Evolutionary conservation across 2,329 filamentous ascomycete genomes (phyloP), one percentile per base, ranked within the genome.

Genomic region (Neonectria faginata): DNA sequence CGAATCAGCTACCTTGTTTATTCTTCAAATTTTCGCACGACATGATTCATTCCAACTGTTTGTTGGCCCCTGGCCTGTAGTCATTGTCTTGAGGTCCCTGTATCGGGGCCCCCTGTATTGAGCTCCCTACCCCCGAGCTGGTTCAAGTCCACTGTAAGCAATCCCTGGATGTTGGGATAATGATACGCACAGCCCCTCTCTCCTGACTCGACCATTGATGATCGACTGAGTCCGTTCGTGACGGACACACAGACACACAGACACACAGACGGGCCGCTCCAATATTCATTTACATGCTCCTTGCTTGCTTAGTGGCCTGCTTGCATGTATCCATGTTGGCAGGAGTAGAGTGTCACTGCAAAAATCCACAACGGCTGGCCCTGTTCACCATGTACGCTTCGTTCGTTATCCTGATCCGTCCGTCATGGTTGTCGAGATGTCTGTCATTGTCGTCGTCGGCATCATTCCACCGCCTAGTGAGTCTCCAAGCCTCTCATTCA

Each of bases 401-500:
- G 20, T 48, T 16, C 12, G 31, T 50, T 36, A 47, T 41, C 14
- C 33, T 53, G 33, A 57, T 61, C 5, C n/a, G 52, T 57, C 33
- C n/a, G 36, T 41, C 52, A 57, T 50, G 33, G 51, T 50, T 39
- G 31, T 31, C 18, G 57, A 60, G 27, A 42, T 31, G 14, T 60
- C 51, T 9, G 45, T 54, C 27, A 6, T 25, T 6, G 54, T 59
- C 39, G 48, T 42, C 25, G 47, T 31, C n/a, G 60, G 31, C 25
- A 42, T 58, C 3, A 41, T 42, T 20, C 54, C 52, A 7, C 50
- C 59, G 1, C 51, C 61, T 3, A 64, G 56, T 1, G 61, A 39
- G 27, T 65, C 58, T 33, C 81, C 14, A 86, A 96, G 78, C 11
- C 86, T 84, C 72, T 91, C 89, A 0, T 91, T 92, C 14, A 97